Evolutionary conservation across 495 filamentous ascomycete species (phyloP).

Genomic region (Neurospora sp.): DNA sequence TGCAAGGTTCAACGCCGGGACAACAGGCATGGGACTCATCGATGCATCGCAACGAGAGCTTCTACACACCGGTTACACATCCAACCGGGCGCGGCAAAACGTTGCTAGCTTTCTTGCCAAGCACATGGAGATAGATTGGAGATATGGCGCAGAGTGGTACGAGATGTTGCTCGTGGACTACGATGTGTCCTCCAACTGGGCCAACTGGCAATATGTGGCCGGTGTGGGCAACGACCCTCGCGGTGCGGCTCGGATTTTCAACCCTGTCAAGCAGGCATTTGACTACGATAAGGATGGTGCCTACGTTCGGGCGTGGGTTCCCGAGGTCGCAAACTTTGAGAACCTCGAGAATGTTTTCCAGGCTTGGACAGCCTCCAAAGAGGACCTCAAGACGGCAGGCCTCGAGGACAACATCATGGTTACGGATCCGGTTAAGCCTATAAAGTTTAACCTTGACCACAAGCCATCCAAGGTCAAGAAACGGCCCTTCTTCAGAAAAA

Average conservation of each 20-base stretch:
- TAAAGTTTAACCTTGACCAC: constrained; percentile 41
- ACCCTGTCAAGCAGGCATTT: constrained; percentile 60
- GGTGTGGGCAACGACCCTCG: constrained; percentile 68
- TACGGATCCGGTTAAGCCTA: constrained; percentile 46
- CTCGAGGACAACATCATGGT: constrained; percentile 41
- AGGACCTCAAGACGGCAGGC: constrained; percentile 40
- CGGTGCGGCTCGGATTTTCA: constrained; percentile 55
- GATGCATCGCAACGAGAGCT: constrained; percentile 62
- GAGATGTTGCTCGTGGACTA: constrained; percentile 61
- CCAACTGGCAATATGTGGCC: constrained; percentile 67
- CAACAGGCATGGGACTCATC: constrained; percentile 59
- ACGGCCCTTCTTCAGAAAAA: constrained; percentile 20
- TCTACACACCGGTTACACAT: constrained; percentile 60
- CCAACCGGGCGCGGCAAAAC: constrained; percentile 62
- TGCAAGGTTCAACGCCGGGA: constrained; percentile 47
- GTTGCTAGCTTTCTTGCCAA: constrained; percentile 61
- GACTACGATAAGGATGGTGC: constrained; percentile 57
- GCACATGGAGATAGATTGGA: constrained; percentile 65
- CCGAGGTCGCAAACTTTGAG: constrained; percentile 43
- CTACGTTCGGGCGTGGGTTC: constrained; percentile 60
- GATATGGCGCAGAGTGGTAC: constrained; percentile 70
- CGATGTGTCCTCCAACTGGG: constrained; percentile 63
- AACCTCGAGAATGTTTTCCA: constrained; percentile 52
- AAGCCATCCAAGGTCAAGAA: constrained; percentile 24
- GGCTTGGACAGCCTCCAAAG: constrained; percentile 46